These are phyloP conservation scores for Salix caprea DNA, from an alignment of 345 rosid genomes.

Conservation along the genomic window DNA sequence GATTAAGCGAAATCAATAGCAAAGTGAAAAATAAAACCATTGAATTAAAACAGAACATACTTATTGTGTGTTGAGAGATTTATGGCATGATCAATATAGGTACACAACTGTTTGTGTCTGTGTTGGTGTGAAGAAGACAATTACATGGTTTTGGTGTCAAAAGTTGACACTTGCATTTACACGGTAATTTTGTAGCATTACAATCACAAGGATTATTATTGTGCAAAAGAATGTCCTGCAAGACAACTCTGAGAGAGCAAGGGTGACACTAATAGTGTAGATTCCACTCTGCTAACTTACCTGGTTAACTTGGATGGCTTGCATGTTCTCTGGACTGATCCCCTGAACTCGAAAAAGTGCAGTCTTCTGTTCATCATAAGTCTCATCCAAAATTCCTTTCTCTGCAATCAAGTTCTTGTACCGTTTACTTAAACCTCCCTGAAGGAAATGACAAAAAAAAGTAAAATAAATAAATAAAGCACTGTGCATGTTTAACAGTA, in stretches of 20 bases:
- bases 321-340: constrained; percentile 56
- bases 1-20: neutral
- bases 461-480: neutral
- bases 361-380: constrained; percentile 39
- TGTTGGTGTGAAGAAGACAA: neutral
- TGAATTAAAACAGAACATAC: neutral
- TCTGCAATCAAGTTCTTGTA: constrained; percentile 49
- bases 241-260: neutral
- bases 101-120: neutral
- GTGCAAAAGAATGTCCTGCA: neutral
- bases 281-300: constrained; percentile 37
- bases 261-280: neutral
- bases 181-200: neutral
- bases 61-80: neutral
- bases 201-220: neutral
- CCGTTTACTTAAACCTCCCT: constrained; percentile 68
- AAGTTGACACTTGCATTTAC: neutral
- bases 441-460: constrained; percentile 19
- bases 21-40: no score
- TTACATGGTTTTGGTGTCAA: neutral
- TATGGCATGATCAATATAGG: neutral
- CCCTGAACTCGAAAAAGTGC: constrained; percentile 80
- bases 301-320: constrained; percentile 74
- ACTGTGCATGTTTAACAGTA: no score
- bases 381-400: constrained; percentile 37